Evolutionary conservation across 345 rosid genomes (phyloP).

Genomic region (Sonneratia alba): DNA sequence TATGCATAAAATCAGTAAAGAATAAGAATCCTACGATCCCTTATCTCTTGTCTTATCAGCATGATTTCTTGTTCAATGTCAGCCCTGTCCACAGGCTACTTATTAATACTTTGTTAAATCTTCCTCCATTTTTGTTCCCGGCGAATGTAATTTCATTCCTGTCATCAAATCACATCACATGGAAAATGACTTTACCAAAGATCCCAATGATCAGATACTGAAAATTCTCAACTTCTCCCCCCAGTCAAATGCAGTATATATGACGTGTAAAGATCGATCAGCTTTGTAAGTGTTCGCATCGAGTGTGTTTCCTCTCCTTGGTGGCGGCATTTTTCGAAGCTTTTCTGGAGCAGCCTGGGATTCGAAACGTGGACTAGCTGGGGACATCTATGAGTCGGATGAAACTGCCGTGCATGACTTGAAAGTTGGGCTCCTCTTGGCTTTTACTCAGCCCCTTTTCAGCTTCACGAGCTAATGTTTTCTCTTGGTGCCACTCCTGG

Average conservation of each 20-base stretch:
- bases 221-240: too few species aligned
- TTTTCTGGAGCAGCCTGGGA: background rate
- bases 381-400: background rate
- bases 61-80: background rate
- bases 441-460: conserved; percentile 6
- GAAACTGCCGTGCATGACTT: conserved; percentile 4
- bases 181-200: too few species aligned
- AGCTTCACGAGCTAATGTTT: conserved; percentile 20
- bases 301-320: background rate
- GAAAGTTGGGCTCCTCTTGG: background rate
- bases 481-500: background rate
- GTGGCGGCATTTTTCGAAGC: background rate
- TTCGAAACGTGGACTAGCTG: background rate
- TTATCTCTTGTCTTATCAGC: background rate
- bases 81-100: too few species aligned
- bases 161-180: too few species aligned
- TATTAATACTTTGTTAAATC: too few species aligned
- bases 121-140: too few species aligned
- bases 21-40: background rate
- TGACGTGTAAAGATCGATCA: too few species aligned
- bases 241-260: too few species aligned
- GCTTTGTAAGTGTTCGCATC: background rate
- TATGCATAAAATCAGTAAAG: background rate
- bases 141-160: too few species aligned
- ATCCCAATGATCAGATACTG: too few species aligned